Conservation (phyloP, 129 eudicot genomes). For the Cynara cardunculus region DNA sequence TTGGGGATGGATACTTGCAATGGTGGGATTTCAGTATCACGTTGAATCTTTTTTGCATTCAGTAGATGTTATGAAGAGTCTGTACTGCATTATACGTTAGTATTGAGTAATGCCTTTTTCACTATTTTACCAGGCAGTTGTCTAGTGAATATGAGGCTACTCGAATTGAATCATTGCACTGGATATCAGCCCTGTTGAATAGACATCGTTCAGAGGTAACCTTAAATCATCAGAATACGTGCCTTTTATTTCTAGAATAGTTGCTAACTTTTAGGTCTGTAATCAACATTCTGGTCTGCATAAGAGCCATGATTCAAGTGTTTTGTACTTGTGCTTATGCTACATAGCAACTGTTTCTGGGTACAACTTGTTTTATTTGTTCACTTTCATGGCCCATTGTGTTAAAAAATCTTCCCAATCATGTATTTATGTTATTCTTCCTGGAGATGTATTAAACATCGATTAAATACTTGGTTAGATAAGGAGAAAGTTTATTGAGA, state of each 20-base stretch:
- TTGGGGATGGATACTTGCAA: neutral
- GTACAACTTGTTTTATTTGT: neutral
- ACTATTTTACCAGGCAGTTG: conserved; percentile 56
- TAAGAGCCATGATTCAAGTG: neutral
- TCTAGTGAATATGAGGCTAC: conserved; percentile 96
- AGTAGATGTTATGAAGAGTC: neutral
- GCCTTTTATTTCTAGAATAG: neutral
- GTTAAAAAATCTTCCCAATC: neutral
- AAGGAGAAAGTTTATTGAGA: conserved; percentile 15
- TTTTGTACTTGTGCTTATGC: neutral
- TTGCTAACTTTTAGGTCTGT: neutral
- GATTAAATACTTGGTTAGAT: neutral
- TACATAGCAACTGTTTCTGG: neutral
- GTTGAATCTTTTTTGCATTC: neutral
- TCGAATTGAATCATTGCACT: conserved; percentile 91
- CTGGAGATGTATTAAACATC: neutral
- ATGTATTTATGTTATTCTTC: neutral
- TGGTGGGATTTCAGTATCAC: neutral
- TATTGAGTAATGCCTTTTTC: conserved; percentile 7
- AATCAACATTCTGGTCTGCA: neutral
- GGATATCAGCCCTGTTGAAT: conserved; percentile 85
- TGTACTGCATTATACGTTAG: neutral
- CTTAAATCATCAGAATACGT: neutral
- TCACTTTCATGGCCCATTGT: neutral
- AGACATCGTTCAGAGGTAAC: conserved; percentile 82